Conservation (phyloP, 1,139 yeast genomes). For the Lodderomyces jiufengensis region DNA sequence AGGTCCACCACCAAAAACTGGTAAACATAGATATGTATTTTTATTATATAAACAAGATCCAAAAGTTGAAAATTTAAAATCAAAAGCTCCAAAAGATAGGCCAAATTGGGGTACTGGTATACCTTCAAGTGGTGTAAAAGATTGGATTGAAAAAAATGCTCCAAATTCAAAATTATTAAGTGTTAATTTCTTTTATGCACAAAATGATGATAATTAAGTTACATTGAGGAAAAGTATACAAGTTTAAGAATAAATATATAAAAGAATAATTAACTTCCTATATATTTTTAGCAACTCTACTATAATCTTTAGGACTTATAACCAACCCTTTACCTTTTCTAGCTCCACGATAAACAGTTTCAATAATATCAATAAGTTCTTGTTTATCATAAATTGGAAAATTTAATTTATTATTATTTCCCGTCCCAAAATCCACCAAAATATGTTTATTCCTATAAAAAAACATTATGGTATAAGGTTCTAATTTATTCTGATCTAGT, state of each 20-base stretch:
- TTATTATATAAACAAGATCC: slow-evolving; percentile 65
- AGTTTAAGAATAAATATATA: neutral
- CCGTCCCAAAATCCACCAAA: slow-evolving; percentile 98
- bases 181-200: slow-evolving; percentile 77
- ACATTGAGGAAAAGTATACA: too few species aligned
- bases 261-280: slow-evolving; percentile 5
- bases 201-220: slow-evolving; percentile 46
- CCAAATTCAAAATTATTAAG: slow-evolving; percentile 62
- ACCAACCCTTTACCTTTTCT: slow-evolving; percentile 90
- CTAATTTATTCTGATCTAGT: slow-evolving; percentile 47
- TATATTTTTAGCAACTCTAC: slow-evolving; percentile 20
- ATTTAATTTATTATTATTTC: slow-evolving; percentile 90
- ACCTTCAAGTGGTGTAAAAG: slow-evolving; percentile 72
- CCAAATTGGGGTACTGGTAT: slow-evolving; percentile 83
- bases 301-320: slow-evolving; percentile 71
- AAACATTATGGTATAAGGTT: slow-evolving; percentile 90
- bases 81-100: slow-evolving; percentile 51
- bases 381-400: slow-evolving; percentile 76
- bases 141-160: slow-evolving; percentile 65
- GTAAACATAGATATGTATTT: slow-evolving; percentile 78
- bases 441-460: slow-evolving; percentile 91
- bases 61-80: slow-evolving; percentile 19
- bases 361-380: slow-evolving; percentile 87
- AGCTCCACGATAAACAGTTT: slow-evolving; percentile 88
- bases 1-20: slow-evolving; percentile 80